Base-by-base conservation (phyloP, 352 stramenopile species). In the Globisporangium solare region DNA sequence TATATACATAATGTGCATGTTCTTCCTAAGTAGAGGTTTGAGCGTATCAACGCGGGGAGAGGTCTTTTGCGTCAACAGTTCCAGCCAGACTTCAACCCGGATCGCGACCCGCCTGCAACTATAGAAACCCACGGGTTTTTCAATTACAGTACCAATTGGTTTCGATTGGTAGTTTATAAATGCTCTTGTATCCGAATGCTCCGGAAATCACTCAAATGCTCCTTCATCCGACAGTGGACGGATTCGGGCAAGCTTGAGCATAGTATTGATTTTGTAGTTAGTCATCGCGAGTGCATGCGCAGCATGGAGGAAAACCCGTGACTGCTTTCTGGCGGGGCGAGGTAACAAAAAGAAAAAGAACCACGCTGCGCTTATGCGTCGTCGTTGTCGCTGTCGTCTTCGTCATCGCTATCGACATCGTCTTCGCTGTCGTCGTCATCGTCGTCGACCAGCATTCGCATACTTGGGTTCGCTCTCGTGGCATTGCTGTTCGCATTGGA, bases 401-500 rank as follows among this genome's bases (percentile, higher is more conserved):
- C 54, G 14, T 56, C 47, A 42, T 64, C 51, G 21, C 66, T 51
- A 37, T 60, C 51, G 17, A 54, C 27, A 43, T 62, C 54, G 31
- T 56, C 37, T 6, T 63, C 55, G 15, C 61, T 53, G 32, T 57
- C 53, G 46, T 72, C 55, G 31, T 58, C 51, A 22, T 68, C 64
- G 14, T 60, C 51, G 46, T 71, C 63, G 20, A 68, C 64, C 41
- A 63, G 32, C 57, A 63, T 63, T 17, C 57, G 53, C 57, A 63
- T 58, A 31, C 41, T 51, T 31, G 54, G 18, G 42, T 52, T 61
- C 39, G 37, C 53, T 24, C 39, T n/a, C 5, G 31, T 12, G 42
- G 18, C 17, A 14, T 35, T 35, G 47, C 53, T 2, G 52, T 54
- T 31, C 24, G 27, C 5, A 35, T 32, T 45, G 43, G 46, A 45